These are phyloP conservation scores for Metarhizium humberi DNA, from an alignment of 2,329 filamentous ascomycete genomes.

Conservation along the genomic window DNA sequence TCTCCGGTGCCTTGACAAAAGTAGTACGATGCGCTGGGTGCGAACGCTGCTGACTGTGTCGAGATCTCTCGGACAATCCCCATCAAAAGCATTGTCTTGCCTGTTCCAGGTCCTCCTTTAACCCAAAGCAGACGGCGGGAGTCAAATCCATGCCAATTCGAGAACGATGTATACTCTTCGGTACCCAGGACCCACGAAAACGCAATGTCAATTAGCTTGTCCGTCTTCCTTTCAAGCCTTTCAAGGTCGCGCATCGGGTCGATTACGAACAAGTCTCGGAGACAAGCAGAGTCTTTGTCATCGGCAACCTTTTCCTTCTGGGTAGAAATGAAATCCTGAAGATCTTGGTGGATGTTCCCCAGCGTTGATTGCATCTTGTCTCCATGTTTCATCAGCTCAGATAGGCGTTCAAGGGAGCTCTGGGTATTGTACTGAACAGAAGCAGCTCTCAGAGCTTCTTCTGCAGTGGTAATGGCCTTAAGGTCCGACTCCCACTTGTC, in stretches of 20 bases:
- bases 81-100: constrained; percentile 27
- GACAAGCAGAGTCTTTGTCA: constrained; percentile 9
- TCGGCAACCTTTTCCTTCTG: constrained; percentile 8
- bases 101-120: constrained; percentile 25
- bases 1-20: constrained; percentile 31
- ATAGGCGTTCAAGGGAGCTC: constrained; percentile 6
- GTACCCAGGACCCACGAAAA: constrained; percentile 9
- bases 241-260: constrained; percentile 10
- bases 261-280: constrained; percentile 7
- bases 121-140: constrained; percentile 21
- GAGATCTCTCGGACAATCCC: constrained; percentile 18
- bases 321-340: constrained; percentile 8
- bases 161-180: constrained; percentile 13
- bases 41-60: constrained; percentile 3
- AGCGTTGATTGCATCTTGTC: constrained; percentile 8
- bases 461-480: constrained; percentile 4
- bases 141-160: constrained; percentile 16
- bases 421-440: constrained; percentile 8
- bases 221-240: constrained; percentile 9
- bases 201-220: constrained; percentile 6
- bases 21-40: constrained; percentile 19
- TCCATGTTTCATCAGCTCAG: constrained; percentile 6
- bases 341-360: constrained; percentile 8
- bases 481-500: constrained; percentile 7
- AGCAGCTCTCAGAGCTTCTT: constrained; percentile 6